phyloP scores from a whole-genome alignment of 352 stramenopile species.

The Phytopythium sindhum region DNA sequence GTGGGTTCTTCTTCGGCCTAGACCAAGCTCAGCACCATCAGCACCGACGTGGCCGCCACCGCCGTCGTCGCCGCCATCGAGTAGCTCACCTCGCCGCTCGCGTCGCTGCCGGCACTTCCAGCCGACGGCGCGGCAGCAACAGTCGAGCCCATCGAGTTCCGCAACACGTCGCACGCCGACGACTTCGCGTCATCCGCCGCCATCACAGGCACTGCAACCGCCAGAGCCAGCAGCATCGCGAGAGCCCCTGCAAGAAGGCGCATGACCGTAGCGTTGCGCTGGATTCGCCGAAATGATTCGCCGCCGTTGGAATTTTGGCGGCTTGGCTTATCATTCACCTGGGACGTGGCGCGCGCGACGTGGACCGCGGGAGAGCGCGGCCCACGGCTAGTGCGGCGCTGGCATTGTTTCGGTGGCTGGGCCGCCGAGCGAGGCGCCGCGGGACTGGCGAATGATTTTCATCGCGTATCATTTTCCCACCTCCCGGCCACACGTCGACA shows the following conservation, averaged over 20 bases:
- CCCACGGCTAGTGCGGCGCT: too few relatives aligned
- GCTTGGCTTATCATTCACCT: too few relatives aligned
- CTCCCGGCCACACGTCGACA: too few relatives aligned
- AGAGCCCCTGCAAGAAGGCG: not conserved
- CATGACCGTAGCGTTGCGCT: not conserved
- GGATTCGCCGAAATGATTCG: not conserved
- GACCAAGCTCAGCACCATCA: not conserved
- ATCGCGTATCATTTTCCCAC: not conserved
- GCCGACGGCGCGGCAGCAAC: not conserved
- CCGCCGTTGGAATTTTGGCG: constrained; percentile 4
- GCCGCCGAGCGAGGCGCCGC: too few relatives aligned
- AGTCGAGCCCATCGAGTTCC: too few relatives aligned
- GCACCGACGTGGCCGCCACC: constrained; percentile 1
- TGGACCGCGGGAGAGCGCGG: too few relatives aligned
- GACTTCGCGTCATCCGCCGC: not conserved
- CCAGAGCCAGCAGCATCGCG: not conserved
- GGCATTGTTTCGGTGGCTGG: too few relatives aligned
- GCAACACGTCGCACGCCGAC: not conserved
- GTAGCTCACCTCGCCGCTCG: constrained; percentile 2
- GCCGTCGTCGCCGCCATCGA: constrained; percentile 1
- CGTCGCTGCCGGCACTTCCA: not conserved
- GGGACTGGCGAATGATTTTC: not conserved
- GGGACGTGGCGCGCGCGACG: not conserved
- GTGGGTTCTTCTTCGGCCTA: not conserved
- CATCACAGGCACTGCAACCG: not conserved